Evolutionary conservation across 23 red algal genomes (phyloP), one percentile per base, ranked within the genome.

Genomic region (Gracilaria vermiculophylla): DNA sequence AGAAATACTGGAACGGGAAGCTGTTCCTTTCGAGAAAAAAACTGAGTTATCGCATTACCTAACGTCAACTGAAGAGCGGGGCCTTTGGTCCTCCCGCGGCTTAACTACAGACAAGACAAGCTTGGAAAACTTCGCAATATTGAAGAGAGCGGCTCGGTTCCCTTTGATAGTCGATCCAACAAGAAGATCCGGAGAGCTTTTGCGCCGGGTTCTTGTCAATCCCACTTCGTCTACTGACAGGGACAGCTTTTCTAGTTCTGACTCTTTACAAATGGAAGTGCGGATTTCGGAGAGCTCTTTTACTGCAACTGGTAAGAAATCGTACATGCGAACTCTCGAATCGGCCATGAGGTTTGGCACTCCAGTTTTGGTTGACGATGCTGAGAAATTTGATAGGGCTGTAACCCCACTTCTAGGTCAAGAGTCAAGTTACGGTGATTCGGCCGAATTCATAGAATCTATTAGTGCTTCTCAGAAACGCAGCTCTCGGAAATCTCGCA

Each of bases 321-420:
- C 90, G 11, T 93, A 85, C 41, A 66, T 93, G 80, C 57, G 90
- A 67, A 66, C 66, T 42, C 42, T 93, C 12, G 90, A 93, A 69
- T 84, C 90, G 56, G 90, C 90, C 5, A 80, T 85, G 53, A 62
- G 90, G 9, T 93, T 93, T 78, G 90, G 90, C 45, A 93, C 90
- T 21, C 42, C 43, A 19, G 58, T 85, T 16, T 34, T 86, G 74
- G 44, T 93, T n/a, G 90, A 93, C 2, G 90, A 85, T 57, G 80
- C 90, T 10, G 90, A 93, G 54, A 74, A 86, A 24, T 93, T 86
- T 62, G 90, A 93, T 65, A 69, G 58, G 70, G 62, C 73, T 2
- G 69, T 93, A 14, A 65, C 90, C 25, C 90, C 90, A 27, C 69
- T 93, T 31, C 69, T 93, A 39, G 87, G 87, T 0, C 87, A 91